These are phyloP conservation scores for Syzygium oleosum DNA, from an alignment of 345 rosid genomes.

Conservation along the genomic window DNA sequence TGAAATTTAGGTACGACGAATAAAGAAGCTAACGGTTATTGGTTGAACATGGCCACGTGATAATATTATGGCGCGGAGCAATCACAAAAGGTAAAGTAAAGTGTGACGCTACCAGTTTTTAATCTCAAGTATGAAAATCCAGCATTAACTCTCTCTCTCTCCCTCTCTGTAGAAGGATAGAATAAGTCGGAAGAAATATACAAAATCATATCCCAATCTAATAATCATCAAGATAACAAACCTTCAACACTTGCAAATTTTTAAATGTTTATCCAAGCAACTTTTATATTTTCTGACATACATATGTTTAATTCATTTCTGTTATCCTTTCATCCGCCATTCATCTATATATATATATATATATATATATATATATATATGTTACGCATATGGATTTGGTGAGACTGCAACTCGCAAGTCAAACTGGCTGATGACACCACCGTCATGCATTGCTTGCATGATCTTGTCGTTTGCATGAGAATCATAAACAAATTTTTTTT, in stretches of 20 bases:
- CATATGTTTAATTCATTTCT: not conserved
- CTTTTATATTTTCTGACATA: not conserved
- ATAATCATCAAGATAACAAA: not conserved
- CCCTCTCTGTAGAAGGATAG: not conserved
- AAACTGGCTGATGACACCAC: not conserved
- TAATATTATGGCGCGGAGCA: not conserved
- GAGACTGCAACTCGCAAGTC: not conserved
- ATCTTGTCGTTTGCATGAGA: not conserved
- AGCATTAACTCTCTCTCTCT: not conserved
- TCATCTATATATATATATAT: not conserved
- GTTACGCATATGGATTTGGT: not conserved
- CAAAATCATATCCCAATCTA: not conserved
- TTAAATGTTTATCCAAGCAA: not conserved
- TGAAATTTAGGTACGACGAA: not conserved
- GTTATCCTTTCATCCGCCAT: not conserved
- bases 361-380: no score
- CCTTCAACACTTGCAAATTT: not conserved
- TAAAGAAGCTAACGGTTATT: not conserved
- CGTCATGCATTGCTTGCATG: not conserved
- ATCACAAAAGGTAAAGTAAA: not conserved
- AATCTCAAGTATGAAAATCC: not conserved
- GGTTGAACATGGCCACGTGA: fast-evolving
- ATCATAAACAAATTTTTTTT: not conserved
- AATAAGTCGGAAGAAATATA: not conserved
- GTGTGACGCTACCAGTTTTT: not conserved